Evolutionary conservation across 352 stramenopile genomes (phyloP).

Genomic region (Phytophthora cryptogea): DNA sequence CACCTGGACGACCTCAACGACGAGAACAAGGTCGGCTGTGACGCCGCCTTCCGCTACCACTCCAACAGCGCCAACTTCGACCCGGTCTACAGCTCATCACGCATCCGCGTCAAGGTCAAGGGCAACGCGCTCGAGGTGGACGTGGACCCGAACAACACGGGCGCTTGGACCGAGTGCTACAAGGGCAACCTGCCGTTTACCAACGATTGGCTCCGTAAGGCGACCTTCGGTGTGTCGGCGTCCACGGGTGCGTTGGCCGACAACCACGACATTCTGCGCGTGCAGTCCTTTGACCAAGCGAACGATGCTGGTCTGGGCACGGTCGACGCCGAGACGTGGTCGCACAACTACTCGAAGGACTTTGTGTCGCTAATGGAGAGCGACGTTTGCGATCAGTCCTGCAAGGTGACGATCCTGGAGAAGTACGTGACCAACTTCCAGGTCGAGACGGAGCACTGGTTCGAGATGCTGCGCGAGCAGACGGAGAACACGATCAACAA

Average conservation of each 20-base stretch:
- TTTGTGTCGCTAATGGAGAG: constrained; percentile 67
- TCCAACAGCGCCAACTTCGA: constrained; percentile 71
- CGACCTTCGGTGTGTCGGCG: constrained; percentile 71
- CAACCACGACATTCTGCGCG: constrained; percentile 82
- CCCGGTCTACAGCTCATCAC: constrained; percentile 71
- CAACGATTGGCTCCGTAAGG: constrained; percentile 64
- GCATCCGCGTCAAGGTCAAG: constrained; percentile 66
- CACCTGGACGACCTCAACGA: constrained; percentile 68
- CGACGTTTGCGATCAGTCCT: constrained; percentile 69
- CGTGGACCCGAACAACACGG: constrained; percentile 61
- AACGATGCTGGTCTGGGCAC: constrained; percentile 58
- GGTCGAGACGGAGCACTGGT: constrained; percentile 83
- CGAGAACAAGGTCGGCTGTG: constrained; percentile 74
- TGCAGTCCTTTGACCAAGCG: constrained; percentile 65
- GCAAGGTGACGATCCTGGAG: constrained; percentile 82
- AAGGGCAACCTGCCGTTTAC: constrained; percentile 65
- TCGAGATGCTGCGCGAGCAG: constrained; percentile 81
- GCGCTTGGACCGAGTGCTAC: constrained; percentile 70
- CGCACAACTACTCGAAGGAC: constrained; percentile 88
- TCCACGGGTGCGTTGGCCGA: constrained; percentile 80
- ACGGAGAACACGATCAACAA: constrained; percentile 79
- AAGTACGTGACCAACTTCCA: constrained; percentile 85
- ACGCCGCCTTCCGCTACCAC: constrained; percentile 81
- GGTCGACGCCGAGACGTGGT: constrained; percentile 73
- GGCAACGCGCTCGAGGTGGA: constrained; percentile 59